Percentiles rank a stretch among this genome's conserved stretches.
phyloP scores from a whole-genome alignment of 768 basidiomycete genomes.

The Boletus bicolor region DNA sequence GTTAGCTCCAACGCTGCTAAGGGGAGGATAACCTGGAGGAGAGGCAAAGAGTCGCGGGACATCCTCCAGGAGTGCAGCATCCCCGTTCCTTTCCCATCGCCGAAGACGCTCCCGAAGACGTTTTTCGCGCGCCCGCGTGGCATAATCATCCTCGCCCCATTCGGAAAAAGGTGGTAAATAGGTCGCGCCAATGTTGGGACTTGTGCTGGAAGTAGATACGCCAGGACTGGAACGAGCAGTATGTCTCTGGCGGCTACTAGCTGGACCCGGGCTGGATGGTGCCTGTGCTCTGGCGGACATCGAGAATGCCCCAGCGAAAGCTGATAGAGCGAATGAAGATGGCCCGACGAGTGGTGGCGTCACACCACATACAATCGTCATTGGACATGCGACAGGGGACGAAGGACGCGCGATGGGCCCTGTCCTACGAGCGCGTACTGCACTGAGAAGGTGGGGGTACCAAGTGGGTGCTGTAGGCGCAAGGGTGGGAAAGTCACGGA shows the following conservation, averaged over 20 bases:
- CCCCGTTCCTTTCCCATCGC: constrained; percentile 67
- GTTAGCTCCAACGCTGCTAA: neutral
- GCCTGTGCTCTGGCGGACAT: constrained; percentile 11
- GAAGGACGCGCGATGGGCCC: constrained; percentile 58
- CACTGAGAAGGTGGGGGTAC: constrained; percentile 77
- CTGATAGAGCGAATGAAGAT: constrained; percentile 17
- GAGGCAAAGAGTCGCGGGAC: constrained; percentile 50
- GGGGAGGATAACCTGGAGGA: constrained; percentile 7
- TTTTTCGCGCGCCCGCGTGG: constrained; percentile 66
- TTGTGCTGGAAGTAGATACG: constrained; percentile 33
- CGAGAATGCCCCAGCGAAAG: constrained; percentile 12
- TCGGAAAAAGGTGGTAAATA: constrained; percentile 32
- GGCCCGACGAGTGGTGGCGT: constrained; percentile 70
- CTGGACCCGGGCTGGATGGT: neutral
- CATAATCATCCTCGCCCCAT: constrained; percentile 64
- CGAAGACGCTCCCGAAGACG: constrained; percentile 68
- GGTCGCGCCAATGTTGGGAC: constrained; percentile 20
- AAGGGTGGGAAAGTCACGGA: constrained; percentile 79
- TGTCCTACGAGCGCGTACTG: constrained; percentile 73
- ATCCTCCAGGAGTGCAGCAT: constrained; percentile 57
- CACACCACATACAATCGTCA: constrained; percentile 85
- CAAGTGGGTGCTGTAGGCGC: constrained; percentile 68
- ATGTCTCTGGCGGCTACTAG: constrained; percentile 12
- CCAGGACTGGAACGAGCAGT: constrained; percentile 20
- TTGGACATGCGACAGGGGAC: constrained; percentile 64